A percentile compares a stretch with the other conserved stretches of the same genome.
These are phyloP conservation scores for Cladosporium sp. DNA, from an alignment of 2,329 filamentous ascomycete genomes.

Conservation along the genomic window DNA sequence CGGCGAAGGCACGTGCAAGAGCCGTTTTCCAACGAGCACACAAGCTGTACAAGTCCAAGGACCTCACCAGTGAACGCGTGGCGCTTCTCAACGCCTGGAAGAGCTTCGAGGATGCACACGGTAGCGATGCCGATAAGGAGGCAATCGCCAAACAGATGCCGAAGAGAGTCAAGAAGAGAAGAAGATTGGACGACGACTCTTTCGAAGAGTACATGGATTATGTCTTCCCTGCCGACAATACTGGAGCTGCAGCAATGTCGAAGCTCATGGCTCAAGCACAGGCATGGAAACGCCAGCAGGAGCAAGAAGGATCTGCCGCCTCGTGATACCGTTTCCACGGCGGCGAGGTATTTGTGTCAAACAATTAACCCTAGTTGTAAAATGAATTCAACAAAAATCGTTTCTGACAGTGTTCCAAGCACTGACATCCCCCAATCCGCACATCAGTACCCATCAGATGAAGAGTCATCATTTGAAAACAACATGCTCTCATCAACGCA, in stretches of 20 bases:
- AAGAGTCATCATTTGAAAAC: not conserved
- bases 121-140: constrained; percentile 68
- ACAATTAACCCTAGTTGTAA: too few relatives aligned
- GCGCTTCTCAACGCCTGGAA: constrained; percentile 89
- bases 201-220: constrained; percentile 98
- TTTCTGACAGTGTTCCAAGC: not conserved
- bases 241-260: constrained; percentile 66
- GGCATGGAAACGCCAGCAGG: constrained; percentile 72
- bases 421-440: not conserved
- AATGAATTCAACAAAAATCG: too few relatives aligned
- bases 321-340: not conserved
- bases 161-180: constrained; percentile 83
- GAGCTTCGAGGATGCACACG: constrained; percentile 84
- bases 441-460: not conserved
- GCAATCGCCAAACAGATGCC: constrained; percentile 93
- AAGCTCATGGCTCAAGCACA: constrained; percentile 82
- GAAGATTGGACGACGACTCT: constrained; percentile 84
- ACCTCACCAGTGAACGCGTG: constrained; percentile 91
- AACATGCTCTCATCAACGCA: not conserved
- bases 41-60: constrained; percentile 80
- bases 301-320: constrained; percentile 9
- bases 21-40: constrained; percentile 82
- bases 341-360: too few relatives aligned
- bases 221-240: constrained; percentile 92
- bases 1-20: constrained; percentile 77